Evolutionary conservation across 768 basidiomycete genomes (phyloP), one percentile per base, ranked within the genome.

Genomic region (Russula virescens): DNA sequence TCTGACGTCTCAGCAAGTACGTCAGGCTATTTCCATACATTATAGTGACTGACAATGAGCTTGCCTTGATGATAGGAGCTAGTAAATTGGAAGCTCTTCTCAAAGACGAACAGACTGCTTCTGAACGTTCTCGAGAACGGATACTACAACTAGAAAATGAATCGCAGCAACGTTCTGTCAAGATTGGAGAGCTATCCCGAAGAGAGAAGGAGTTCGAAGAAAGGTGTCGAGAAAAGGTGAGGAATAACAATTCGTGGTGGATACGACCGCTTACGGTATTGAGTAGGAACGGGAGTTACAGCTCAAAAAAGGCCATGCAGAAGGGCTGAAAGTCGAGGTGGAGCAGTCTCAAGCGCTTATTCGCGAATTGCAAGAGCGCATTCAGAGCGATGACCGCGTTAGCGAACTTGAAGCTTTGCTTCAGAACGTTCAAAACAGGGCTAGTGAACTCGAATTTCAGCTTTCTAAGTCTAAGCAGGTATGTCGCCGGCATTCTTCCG

Each of bases 371-470:
- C 84, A 89, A 68, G 91, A 92, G 64, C 88, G 90, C 66, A 86
- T 94, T 23, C 84, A 92, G 72, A 86, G 82, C 63, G 91, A 94
- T 70, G 89, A 93, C 72, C 85, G 88, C 46, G 84, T 85, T 18
- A 91, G 91, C 65, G 80, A 80, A 47, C 74, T 92, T 26, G 90
- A 92, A 70, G 75, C 75, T 49, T 87, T 87, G 9, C 75, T 94
- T 51, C 86, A 86, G 70, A 85, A 91, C 68, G 86, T 86, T 26
- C 89, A 91, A 68, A 84, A 93, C 68, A 86, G 87, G 58, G 87
- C 87, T 5, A 90, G 89, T 62, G 89, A 91, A 69, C 80, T 93
- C 10, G 91, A 92, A 68, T 88, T 91, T 68, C 89, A 89, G 69
- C 76, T 94, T 21, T 84, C 86, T 14, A 90, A 88, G 70, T 75